Evolutionary conservation across 2,329 filamentous ascomycete species (phyloP), one percentile per base, ranked within the genome.

Genomic region (Fusarium armeniacum): DNA sequence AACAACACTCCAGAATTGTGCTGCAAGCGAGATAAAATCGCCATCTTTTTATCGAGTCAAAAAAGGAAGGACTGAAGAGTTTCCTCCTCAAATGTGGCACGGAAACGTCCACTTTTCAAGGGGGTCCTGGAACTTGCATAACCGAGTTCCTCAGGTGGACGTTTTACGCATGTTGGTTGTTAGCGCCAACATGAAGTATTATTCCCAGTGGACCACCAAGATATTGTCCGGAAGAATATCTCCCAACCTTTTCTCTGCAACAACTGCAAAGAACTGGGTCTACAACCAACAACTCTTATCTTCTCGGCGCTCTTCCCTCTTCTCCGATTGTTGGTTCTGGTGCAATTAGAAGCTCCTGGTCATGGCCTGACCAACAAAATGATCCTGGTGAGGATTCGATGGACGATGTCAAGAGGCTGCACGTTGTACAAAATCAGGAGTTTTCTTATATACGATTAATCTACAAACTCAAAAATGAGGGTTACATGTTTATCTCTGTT

Each of bases 141-240:
- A 36, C 43, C 24, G 41, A 47, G n/a, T 26, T 18, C 22, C 38
- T 18, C 32, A 28, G 24, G 24, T 55, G 41, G 32, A 49, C 16
- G n/a, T 9, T 49, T 20, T 38, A 15, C 5, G 22, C 41, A 55
- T 47, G 41, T 55, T 55, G 41, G 53, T 38, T 56, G 43, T 49
- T 49, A 56, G 51, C 20, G 51, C 51, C 36, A 44, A 45, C 51
- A 33, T 6, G 13, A 28, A n/a, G 15, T 22, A 26, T 52, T 52
- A 22, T 38, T 40, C 18, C 35, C 18, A 22, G 49, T 22, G 35
- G 49, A 28, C 24, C 35, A 30, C 24, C 15, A 40, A 6, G 5
- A 30, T 22, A 18, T 49, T 38, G 43, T n/a, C 15, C n/a, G 13
- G 30, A 38, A 15, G 10, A 49, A 24, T 22, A 44, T n/a, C 20